Evolutionary conservation across 148 eudicot species (phyloP), one percentile per base, ranked within the genome.

Genomic region (Amaranthus palmeri): DNA sequence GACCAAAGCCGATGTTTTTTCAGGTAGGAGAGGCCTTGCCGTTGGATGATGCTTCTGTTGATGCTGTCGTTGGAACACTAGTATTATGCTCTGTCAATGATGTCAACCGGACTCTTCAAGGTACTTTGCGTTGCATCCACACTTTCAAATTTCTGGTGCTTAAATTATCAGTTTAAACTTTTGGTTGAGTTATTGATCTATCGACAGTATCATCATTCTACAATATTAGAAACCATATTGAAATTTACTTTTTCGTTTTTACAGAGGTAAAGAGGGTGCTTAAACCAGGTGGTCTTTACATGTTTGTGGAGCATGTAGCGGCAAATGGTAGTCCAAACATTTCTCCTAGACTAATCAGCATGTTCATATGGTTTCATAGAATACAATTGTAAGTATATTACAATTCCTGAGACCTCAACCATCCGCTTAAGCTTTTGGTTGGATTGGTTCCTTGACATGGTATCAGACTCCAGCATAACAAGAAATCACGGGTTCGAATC

Each of bases 21-120:
- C 83, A 92, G 98, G 96, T 92, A 72, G 93, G 85, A 12, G 98
- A 93, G 81, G 83, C 85, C 67, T 87, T 93, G 80, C 98, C 98
- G 7, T 15, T 93, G 66, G 60, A 77, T 44, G 96, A 93, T 81
- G 90, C 90, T 67, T 90, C 96, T 36, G 81, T 93, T 71, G 96
- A 93, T 80, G 95, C 90, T n/a, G 96, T 93, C 72, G 78, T 93
- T 71, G 98, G 96, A 68, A 87, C 98, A 12, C 90, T 88, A 61
- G 98, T 93, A 17, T 76, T 93, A 48, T 93, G 98, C 84, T 93
- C 98, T 69, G 96, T 93, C 43, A 77, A 75, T 61, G 96, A 93
- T 76, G 88, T 88, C 54, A 54, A 81, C 63, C 50, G 64, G 72
- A 74, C 90, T 59, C 81, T 93, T 74, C 81, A 84, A 86, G 98